Evolutionary conservation across 495 filamentous ascomycete genomes (phyloP).

Genomic region (Friedmanniomyces endolithicus): DNA sequence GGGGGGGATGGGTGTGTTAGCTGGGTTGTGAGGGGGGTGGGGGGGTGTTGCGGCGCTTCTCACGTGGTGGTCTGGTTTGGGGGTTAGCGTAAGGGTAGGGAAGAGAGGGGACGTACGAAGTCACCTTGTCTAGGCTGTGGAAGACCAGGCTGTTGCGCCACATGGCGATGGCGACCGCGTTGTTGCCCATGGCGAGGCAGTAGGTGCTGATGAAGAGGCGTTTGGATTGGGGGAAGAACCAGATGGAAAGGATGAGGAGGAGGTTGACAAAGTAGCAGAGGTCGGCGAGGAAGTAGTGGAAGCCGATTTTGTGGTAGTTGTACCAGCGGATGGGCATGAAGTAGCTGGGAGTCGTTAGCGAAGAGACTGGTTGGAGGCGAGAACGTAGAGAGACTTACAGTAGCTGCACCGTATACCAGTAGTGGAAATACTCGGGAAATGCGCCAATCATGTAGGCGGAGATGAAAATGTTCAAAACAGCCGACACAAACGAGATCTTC

Average conservation of each 20-base stretch:
- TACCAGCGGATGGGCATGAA: slow-evolving; percentile 95
- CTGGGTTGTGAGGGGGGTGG: background rate
- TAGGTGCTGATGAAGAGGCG: slow-evolving; percentile 86
- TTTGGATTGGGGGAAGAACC: slow-evolving; percentile 83
- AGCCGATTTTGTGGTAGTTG: slow-evolving; percentile 77
- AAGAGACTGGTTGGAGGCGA: too few species aligned
- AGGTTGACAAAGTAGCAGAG: slow-evolving; percentile 98
- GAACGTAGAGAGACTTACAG: background rate
- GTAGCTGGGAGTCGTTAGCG: slow-evolving; percentile 39
- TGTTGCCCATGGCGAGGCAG: slow-evolving; percentile 89
- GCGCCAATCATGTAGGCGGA: slow-evolving; percentile 88
- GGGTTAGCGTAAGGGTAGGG: slow-evolving; percentile 1
- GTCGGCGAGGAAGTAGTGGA: slow-evolving; percentile 95
- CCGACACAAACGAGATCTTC: slow-evolving; percentile 91
- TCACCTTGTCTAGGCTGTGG: slow-evolving; percentile 92
- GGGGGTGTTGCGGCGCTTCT: background rate
- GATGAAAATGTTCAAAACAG: slow-evolving; percentile 92
- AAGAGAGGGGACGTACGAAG: slow-evolving; percentile 42
- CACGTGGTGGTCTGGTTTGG: background rate
- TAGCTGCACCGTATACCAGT: slow-evolving; percentile 64
- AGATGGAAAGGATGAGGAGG: slow-evolving; percentile 67
- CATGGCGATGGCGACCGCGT: slow-evolving; percentile 96
- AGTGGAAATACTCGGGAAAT: slow-evolving; percentile 71
- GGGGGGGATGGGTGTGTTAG: slow-evolving; percentile 2
- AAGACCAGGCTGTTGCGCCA: slow-evolving; percentile 98